phyloP scores from a whole-genome alignment of 2,329 filamentous ascomycete species.

The Dothiorella sarmentorum region DNA sequence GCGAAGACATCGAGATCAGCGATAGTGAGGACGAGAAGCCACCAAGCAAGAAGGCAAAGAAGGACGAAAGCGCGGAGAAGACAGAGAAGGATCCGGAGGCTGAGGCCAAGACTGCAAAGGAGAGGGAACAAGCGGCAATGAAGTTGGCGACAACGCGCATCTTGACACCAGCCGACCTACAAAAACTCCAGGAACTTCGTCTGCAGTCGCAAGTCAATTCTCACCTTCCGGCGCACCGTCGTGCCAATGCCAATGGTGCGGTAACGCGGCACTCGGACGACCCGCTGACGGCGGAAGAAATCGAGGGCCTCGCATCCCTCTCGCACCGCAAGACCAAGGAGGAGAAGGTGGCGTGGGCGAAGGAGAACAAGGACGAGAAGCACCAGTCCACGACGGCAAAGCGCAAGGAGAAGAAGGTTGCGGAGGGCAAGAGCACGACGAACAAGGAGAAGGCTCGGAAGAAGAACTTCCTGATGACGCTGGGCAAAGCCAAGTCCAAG shows the following conservation, averaged over 20 bases:
- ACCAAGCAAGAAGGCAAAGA: conserved; percentile 62
- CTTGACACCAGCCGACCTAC: conserved; percentile 91
- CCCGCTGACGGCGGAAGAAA: conserved; percentile 83
- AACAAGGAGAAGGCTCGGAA: conserved; percentile 95
- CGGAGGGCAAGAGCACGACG: conserved; percentile 90
- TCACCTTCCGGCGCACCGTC: conserved; percentile 47
- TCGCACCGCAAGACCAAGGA: conserved; percentile 82
- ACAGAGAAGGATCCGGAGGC: conserved; percentile 39
- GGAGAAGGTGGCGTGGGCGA: conserved; percentile 78
- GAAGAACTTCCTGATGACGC: conserved; percentile 99
- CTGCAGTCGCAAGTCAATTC: conserved; percentile 69
- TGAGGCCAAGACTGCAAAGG: conserved; percentile 32
- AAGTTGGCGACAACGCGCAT: conserved; percentile 90
- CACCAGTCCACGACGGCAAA: conserved; percentile 84
- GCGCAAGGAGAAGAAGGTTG: conserved; percentile 80
- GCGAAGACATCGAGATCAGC: conserved; percentile 68
- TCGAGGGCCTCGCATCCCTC: conserved; percentile 78
- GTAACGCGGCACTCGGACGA: conserved; percentile 72
- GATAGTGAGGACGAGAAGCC: conserved; percentile 72
- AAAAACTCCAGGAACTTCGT: conserved; percentile 86
- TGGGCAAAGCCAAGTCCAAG: conserved; percentile 94
- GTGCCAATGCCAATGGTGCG: conserved; percentile 34
- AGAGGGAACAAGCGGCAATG: conserved; percentile 44
- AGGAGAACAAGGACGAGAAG: conserved; percentile 76
- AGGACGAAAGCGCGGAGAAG: conserved; percentile 40